Evolutionary conservation across 441 rosid species (phyloP).

Genomic region (Brassica balearica): DNA sequence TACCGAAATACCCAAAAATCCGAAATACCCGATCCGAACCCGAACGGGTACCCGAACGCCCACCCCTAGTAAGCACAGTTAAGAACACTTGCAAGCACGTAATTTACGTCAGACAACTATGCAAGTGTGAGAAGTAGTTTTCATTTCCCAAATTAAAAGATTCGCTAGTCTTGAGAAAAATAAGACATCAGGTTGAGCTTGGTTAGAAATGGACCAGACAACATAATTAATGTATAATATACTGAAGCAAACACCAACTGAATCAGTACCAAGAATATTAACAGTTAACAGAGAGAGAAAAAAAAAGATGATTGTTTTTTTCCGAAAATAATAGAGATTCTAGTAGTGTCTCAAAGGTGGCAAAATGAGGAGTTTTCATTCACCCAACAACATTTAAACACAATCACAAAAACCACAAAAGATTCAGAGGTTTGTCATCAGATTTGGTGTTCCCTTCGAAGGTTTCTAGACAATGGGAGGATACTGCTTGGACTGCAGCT

Average conservation of each 20-base stretch:
- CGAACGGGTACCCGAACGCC: too few species aligned
- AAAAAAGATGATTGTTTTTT: conserved; percentile 3
- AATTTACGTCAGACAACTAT: too few species aligned
- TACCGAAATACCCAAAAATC: too few species aligned
- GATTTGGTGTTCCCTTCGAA: conserved; percentile 37
- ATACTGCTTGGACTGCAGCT: conserved; percentile 88
- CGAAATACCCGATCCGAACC: too few species aligned
- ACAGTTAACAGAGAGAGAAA: conserved; percentile 28
- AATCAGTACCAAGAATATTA: conserved; percentile 40
- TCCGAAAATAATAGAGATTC: conserved; percentile 34
- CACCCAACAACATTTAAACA: conserved; percentile 39
- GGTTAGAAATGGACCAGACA: too few species aligned
- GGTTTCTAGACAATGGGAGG: conserved; percentile 67
- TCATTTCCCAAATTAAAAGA: too few species aligned
- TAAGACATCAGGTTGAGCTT: too few species aligned
- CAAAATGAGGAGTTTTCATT: conserved; percentile 43
- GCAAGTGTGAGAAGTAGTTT: too few species aligned
- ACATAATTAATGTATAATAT: neutral
- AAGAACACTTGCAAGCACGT: too few species aligned
- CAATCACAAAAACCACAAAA: conserved; percentile 35
- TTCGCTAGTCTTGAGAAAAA: too few species aligned
- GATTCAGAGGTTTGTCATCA: conserved; percentile 43
- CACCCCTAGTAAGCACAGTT: neutral
- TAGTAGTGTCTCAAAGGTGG: conserved; percentile 32
- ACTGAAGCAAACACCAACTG: conserved; percentile 40